A percentile compares a stretch with the other conserved stretches of the same genome.
Evolutionary conservation across 176 grass and related monocot species (phyloP).

Genomic region (Panicum miliaceum): DNA sequence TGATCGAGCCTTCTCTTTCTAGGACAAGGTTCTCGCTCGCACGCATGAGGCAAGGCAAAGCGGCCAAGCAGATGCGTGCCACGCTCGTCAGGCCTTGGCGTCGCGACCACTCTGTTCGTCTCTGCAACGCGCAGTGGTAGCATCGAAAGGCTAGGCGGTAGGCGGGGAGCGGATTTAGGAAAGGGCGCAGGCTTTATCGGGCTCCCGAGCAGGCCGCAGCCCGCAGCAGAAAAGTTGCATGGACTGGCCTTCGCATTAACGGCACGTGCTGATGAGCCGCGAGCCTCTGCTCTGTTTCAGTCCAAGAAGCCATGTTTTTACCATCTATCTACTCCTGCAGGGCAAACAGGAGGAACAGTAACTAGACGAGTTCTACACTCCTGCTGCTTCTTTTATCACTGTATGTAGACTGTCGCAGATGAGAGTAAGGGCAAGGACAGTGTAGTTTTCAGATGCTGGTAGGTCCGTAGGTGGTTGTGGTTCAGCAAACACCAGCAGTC

Average conservation of each 20-base stretch:
- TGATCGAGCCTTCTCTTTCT: neutral
- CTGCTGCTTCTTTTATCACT: too few species aligned
- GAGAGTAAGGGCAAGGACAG: too few species aligned
- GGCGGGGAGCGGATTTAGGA: constrained; percentile 29
- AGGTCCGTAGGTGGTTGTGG: too few species aligned
- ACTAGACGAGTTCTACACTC: too few species aligned
- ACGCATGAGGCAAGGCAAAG: neutral
- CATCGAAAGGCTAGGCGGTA: constrained; percentile 30
- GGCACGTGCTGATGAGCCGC: neutral
- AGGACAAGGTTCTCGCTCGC: constrained; percentile 27
- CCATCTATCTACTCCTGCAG: too few species aligned
- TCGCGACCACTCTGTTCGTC: neutral
- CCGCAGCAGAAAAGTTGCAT: neutral
- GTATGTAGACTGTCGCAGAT: too few species aligned
- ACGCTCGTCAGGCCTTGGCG: neutral
- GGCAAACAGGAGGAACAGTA: too few species aligned
- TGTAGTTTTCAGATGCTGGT: too few species aligned
- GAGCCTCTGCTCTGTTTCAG: too few species aligned
- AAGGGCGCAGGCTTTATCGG: constrained; percentile 29
- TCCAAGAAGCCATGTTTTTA: too few species aligned
- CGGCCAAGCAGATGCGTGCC: constrained; percentile 17
- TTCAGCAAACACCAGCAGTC: too few species aligned
- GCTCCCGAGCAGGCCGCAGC: constrained; percentile 6
- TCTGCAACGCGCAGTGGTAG: constrained; percentile 14
- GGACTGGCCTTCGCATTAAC: constrained; percentile 19